Percentiles rank a stretch among this genome's conserved stretches.
These are phyloP conservation scores for Phytophthora pluvialis DNA, from an alignment of 352 stramenopile species.

Conservation along the genomic window DNA sequence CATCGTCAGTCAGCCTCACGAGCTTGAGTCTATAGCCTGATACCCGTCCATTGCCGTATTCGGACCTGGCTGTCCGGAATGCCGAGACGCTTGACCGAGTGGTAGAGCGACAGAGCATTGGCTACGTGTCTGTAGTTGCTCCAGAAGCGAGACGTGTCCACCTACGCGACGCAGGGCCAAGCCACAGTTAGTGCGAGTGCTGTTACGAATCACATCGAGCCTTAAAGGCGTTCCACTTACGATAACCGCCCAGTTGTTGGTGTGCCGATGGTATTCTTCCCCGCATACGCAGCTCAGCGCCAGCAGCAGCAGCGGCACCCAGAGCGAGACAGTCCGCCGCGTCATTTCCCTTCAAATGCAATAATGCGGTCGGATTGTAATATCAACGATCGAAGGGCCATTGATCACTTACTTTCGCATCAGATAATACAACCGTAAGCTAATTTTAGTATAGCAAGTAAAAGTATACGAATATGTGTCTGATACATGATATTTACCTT, in stretches of 20 bases:
- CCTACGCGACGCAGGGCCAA: conserved; percentile 43
- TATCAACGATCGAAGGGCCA: conserved; percentile 3
- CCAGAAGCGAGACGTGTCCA: conserved; percentile 96
- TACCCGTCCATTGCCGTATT: conserved; percentile 1
- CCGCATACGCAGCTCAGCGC: conserved; percentile 19
- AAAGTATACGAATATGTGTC: not conserved
- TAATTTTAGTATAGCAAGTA: not conserved
- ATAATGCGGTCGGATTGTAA: conserved; percentile 18
- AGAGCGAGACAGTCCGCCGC: conserved; percentile 27
- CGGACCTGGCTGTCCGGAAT: conserved; percentile 93
- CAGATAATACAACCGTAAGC: not conserved
- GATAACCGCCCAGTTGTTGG: conserved; percentile 89
- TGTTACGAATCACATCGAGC: not conserved
- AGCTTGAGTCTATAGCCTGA: not conserved
- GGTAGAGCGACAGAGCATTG: conserved; percentile 95
- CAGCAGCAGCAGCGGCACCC: conserved; percentile 42
- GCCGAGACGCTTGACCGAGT: conserved; percentile 92
- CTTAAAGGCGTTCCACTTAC: conserved; percentile 30
- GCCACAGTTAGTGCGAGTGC: not conserved
- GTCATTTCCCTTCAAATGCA: conserved; percentile 24
- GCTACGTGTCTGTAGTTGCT: conserved; percentile 98
- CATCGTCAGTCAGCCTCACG: not conserved
- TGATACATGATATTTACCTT: conserved; percentile 4
- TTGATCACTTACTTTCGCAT: not conserved
- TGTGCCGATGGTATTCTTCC: conserved; percentile 72